Conservation (phyloP, 176 grass and related monocot genomes). For the Phragmites australis region DNA sequence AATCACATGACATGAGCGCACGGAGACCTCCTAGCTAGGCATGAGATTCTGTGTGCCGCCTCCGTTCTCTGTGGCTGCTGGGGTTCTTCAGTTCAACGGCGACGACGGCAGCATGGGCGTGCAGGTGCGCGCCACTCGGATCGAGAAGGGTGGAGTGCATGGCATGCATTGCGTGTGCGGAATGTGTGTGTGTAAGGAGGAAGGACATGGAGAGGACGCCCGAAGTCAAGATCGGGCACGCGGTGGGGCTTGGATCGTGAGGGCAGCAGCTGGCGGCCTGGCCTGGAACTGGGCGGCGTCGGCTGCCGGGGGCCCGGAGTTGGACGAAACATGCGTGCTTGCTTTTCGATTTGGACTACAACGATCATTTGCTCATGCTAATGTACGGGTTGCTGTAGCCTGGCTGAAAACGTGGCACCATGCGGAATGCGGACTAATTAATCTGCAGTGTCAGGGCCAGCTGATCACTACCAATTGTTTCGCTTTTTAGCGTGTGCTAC, state of each 20-base stretch:
- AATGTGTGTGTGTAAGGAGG: conserved; percentile 5
- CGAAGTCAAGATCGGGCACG: conserved; percentile 43
- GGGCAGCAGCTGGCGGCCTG: neutral
- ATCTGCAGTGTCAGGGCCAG: neutral
- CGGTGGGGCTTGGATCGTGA: conserved; percentile 11
- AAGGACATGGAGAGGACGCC: neutral
- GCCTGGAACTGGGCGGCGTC: conserved; percentile 8
- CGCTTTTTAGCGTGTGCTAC: no score
- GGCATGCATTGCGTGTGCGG: no score
- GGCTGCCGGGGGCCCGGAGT: neutral
- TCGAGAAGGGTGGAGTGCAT: no score
- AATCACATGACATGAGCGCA: conserved; percentile 39
- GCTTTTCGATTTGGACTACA: conserved; percentile 17
- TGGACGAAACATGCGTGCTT: neutral
- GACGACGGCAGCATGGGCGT: neutral
- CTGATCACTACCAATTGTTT: neutral
- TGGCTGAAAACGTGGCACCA: neutral
- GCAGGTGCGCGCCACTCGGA: neutral
- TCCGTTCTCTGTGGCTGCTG: neutral
- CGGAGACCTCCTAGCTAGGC: conserved; percentile 9
- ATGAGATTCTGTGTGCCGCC: neutral
- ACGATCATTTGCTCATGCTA: neutral
- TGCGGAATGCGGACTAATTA: neutral
- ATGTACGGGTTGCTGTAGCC: neutral
- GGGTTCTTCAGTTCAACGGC: neutral